Conservation (phyloP, 768 basidiomycete genomes). For the Mycena filopes region DNA sequence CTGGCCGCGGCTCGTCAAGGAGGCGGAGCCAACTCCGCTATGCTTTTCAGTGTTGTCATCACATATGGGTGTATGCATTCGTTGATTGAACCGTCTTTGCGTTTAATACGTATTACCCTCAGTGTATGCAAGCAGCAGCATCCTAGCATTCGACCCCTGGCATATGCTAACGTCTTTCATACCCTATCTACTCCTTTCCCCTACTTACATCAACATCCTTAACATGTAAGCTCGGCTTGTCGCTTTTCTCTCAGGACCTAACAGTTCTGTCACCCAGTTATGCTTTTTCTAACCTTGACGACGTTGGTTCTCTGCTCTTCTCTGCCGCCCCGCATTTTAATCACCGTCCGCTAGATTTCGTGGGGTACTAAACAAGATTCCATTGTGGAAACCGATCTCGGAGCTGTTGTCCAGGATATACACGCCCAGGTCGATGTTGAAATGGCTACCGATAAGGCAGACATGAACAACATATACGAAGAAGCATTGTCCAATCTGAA, state of each 20-base stretch:
- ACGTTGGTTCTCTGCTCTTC: constrained; percentile 52
- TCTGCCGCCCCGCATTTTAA: not conserved
- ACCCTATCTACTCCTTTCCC: constrained; percentile 89
- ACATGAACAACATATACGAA: constrained; percentile 86
- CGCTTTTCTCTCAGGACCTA: constrained; percentile 1
- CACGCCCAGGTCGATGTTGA: constrained; percentile 89
- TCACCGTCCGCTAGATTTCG: constrained; percentile 65
- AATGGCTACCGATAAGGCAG: constrained; percentile 82
- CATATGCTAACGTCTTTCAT: constrained; percentile 93
- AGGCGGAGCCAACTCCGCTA: constrained; percentile 72
- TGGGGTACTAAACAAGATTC: constrained; percentile 98
- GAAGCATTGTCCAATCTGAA: constrained; percentile 83
- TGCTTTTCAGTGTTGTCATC: constrained; percentile 87
- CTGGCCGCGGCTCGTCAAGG: constrained; percentile 76
- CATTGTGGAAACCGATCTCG: constrained; percentile 78
- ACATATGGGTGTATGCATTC: constrained; percentile 70
- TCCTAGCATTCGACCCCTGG: constrained; percentile 95
- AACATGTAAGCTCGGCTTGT: constrained; percentile 66
- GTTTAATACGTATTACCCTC: constrained; percentile 50
- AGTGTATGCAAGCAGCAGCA: constrained; percentile 81
- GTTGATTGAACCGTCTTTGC: not conserved
- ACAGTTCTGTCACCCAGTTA: constrained; percentile 58
- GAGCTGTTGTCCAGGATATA: constrained; percentile 83
- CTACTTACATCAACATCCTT: constrained; percentile 81
- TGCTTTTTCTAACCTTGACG: constrained; percentile 87